These are phyloP conservation scores for Aspergillus sp. DNA, from an alignment of 2,329 filamentous ascomycete genomes.

Conservation along the genomic window DNA sequence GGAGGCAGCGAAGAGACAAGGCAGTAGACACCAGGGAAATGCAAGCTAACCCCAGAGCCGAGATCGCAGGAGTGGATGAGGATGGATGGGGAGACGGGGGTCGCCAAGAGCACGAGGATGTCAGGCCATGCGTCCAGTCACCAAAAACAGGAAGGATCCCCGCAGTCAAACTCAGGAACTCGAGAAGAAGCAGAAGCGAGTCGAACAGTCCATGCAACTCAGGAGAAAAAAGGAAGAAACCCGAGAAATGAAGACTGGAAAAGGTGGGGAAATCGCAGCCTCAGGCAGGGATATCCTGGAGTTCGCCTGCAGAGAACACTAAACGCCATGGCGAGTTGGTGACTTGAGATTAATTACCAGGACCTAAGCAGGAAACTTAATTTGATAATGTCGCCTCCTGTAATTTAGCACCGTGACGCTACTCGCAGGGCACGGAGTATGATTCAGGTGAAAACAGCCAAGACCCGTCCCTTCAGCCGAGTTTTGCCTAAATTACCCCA, in stretches of 20 bases:
- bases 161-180: neutral
- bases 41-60: neutral
- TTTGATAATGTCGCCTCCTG: neutral
- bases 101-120: neutral
- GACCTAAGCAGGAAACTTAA: neutral
- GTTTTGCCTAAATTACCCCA: conserved; percentile 16
- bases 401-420: neutral
- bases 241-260: neutral
- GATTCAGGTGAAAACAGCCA: too few relatives aligned
- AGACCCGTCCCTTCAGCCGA: neutral
- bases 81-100: neutral
- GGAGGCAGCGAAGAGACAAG: too few relatives aligned
- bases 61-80: neutral
- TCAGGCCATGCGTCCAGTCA: neutral
- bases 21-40: neutral
- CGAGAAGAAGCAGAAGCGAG: neutral
- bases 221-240: neutral
- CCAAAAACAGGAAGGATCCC: neutral
- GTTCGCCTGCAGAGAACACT: neutral
- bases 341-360: neutral
- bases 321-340: too few relatives aligned
- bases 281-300: neutral
- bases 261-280: neutral
- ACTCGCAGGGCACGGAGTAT: neutral
- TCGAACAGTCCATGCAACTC: neutral